phyloP scores from a whole-genome alignment of 2,329 filamentous ascomycete species.

The Scedosporium apiospermum region DNA sequence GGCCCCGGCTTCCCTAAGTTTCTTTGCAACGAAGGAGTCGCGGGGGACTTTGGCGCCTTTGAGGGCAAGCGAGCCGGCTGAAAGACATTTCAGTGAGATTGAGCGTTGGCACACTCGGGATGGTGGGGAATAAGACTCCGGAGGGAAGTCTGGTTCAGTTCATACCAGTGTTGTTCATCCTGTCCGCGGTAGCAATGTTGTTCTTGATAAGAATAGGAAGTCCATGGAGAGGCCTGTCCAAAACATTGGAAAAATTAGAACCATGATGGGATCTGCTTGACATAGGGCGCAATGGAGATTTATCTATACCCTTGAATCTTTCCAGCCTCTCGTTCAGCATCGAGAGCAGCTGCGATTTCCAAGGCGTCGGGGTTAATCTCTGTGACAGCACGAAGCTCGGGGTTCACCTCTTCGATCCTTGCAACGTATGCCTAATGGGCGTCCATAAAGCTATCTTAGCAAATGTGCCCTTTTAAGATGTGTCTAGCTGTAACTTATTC shows the following conservation, averaged over 20 bases:
- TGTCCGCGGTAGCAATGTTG: conserved; percentile 52
- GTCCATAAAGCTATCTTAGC: background rate
- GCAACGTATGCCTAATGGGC: conserved; percentile 13
- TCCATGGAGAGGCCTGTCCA: conserved; percentile 41
- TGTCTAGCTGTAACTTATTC: too few relatives aligned
- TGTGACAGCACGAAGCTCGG: conserved; percentile 19
- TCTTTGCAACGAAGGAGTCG: conserved; percentile 48
- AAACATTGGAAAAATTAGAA: background rate
- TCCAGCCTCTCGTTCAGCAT: conserved; percentile 19
- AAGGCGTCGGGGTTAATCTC: conserved; percentile 27
- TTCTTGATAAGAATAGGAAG: conserved; percentile 57
- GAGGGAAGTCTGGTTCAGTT: background rate
- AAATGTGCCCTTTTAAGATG: background rate
- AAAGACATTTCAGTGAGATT: background rate
- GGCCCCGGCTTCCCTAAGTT: conserved; percentile 48
- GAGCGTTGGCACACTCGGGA: too few relatives aligned
- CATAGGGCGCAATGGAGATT: background rate
- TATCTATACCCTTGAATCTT: conserved; percentile 12
- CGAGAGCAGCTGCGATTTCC: conserved; percentile 19
- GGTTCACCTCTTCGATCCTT: conserved; percentile 17
- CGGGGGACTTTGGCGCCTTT: conserved; percentile 42
- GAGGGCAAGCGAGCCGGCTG: conserved; percentile 47
- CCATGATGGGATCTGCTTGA: background rate
- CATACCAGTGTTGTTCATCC: conserved; percentile 44
- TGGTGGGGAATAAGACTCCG: too few relatives aligned